phyloP scores from a whole-genome alignment of 192 early-diverging fungal genomes.

The Mortierella alpina region DNA sequence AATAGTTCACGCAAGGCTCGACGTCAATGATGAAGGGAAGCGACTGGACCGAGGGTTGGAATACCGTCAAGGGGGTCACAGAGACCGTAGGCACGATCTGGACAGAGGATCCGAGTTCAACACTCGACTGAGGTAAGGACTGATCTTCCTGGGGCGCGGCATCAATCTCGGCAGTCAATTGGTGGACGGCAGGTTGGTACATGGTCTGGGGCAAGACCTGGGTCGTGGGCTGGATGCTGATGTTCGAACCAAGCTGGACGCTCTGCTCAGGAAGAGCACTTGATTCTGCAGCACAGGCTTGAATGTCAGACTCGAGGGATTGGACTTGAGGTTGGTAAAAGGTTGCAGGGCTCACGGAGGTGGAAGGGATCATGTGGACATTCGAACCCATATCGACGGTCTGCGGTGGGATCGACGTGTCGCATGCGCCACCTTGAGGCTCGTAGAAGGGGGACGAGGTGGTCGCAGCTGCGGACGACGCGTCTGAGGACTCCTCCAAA shows the following conservation, averaged over 20 bases:
- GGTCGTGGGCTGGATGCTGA: conserved; percentile 33
- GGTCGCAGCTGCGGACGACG: neutral
- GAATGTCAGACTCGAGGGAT: conserved; percentile 22
- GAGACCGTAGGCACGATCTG: conserved; percentile 22
- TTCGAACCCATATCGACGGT: conserved; percentile 24
- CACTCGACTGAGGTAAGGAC: conserved; percentile 35
- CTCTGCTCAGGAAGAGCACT: conserved; percentile 11
- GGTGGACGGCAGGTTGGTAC: conserved; percentile 30
- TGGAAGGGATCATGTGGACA: conserved; percentile 16
- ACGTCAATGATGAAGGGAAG: conserved; percentile 31
- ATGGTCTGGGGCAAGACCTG: conserved; percentile 26
- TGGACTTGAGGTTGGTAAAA: conserved; percentile 23
- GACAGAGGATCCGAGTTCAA: conserved; percentile 21
- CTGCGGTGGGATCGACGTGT: conserved; percentile 17
- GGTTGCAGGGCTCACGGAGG: conserved; percentile 9
- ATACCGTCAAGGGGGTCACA: conserved; percentile 22
- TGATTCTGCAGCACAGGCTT: conserved; percentile 5
- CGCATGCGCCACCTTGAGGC: neutral
- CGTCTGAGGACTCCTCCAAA: neutral
- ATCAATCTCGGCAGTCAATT: conserved; percentile 11
- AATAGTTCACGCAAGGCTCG: conserved; percentile 15
- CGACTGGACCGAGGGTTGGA: conserved; percentile 28
- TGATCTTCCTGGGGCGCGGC: conserved; percentile 21
- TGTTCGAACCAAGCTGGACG: conserved; percentile 25
- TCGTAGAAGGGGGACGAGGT: no score